A percentile compares a stretch with the other conserved stretches of the same genome.
phyloP scores from a whole-genome alignment of 1,139 yeast species.

The Geotrichum fermentans region DNA sequence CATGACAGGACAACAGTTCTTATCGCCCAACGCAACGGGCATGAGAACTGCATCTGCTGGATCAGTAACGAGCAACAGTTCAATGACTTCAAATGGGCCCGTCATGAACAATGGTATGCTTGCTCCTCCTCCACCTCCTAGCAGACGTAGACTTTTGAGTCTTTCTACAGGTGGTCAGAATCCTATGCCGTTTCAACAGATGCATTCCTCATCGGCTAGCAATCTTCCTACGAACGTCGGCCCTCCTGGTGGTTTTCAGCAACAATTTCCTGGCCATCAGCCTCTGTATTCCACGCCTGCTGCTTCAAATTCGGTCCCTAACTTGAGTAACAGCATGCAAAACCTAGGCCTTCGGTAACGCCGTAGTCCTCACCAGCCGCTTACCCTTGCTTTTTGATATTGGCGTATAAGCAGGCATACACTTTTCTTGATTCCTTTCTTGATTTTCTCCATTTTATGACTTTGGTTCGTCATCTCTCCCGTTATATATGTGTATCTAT shows the following conservation, averaged over 20 bases:
- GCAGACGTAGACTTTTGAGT: constrained; percentile 9
- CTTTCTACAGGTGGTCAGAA: not conserved
- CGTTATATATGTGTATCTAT: too few species aligned
- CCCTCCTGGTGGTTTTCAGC: constrained; percentile 4
- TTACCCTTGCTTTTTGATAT: not conserved
- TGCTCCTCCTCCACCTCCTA: constrained; percentile 18
- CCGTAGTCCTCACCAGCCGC: not conserved
- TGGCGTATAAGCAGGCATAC: too few species aligned
- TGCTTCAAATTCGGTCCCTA: constrained; percentile 17
- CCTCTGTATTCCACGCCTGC: constrained; percentile 11
- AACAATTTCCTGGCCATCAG: constrained; percentile 14
- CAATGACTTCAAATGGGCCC: constrained; percentile 10
- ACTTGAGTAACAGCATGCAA: constrained; percentile 14
- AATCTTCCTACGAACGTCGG: constrained; percentile 3
- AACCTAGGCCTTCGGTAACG: constrained; percentile 7
- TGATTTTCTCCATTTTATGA: too few species aligned
- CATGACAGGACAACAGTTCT: constrained; percentile 2
- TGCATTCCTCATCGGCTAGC: constrained; percentile 12
- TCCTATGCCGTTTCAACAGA: not conserved
- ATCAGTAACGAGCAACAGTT: constrained; percentile 5
- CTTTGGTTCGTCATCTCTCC: too few species aligned
- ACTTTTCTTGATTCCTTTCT: too few species aligned
- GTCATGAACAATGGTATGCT: constrained; percentile 14
- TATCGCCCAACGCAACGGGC: not conserved
- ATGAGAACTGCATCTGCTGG: constrained; percentile 5